Evolutionary conservation across 257 asterid species (phyloP), one percentile per base, ranked within the genome.

Genomic region (Coffea eugenioides): DNA sequence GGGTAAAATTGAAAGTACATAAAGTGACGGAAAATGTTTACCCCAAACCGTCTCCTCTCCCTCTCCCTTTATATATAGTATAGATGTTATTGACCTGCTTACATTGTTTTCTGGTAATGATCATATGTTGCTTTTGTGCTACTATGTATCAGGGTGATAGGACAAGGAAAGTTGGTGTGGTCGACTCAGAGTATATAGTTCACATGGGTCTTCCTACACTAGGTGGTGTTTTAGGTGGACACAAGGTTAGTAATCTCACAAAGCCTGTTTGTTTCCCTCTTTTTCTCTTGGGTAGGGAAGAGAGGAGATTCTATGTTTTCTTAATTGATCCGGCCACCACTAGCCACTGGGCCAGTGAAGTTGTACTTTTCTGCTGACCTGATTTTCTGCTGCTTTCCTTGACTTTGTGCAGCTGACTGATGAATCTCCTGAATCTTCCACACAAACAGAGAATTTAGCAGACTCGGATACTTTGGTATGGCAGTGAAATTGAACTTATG

Each of bases 131-230:
- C 51, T 83, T 67, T 21, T 81, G 64, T 56, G 12, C 25, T 6
- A 56, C 66, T 64, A 8, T 73, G 45, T 62, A 68, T 62, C 64
- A 95, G 96, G 98, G 98, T 25, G 97, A 93, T 79, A 88, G 98
- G 27, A 75, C 92, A 1, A 66, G 64, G 27, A 94, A 94, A 66
- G 97, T 94, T 76, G 98, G 98, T 11, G 92, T 94, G 54, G 97
- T 94, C 41, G 97, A 94, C 71, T 87, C 85, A 41, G 90, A 94
- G 76, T 93, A 89, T 81, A 67, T 94, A 75, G 85, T 84, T 69
- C 97, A 94, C 81, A 70, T 83, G 77, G 98, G 93, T 9, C 87
- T 92, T 84, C 98, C 97, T 65, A 87, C 93, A 15, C 92, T 94
- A 9, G 98, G 96, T 70, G 91, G 89, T 46, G 48, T 74, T 81